Evolutionary conservation across 2,329 filamentous ascomycete genomes (phyloP), one percentile per base, ranked within the genome.

Genomic region (Orbilia javanica): DNA sequence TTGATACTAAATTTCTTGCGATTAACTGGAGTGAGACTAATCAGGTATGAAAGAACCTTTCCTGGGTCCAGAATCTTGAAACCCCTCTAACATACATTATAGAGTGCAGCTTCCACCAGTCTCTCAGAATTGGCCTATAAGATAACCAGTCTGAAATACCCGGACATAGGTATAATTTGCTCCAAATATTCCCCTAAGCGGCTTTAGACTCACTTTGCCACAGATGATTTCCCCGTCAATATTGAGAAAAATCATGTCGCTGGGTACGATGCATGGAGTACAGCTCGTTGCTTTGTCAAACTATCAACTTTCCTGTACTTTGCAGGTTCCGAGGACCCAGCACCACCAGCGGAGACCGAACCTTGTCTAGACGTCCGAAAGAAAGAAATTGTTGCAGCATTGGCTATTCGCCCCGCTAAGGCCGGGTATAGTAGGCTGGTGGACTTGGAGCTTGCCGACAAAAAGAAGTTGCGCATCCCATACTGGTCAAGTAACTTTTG

Each of bases 1-100:
- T 90, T 11, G 89, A 91, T 80, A 91, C 89, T 0, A 90, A 90
- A 79, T 89, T 88, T 79, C 85, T 91, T 80, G 86, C 87, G 0
- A 88, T 85, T 5, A 84, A 86, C 34, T 55, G 73, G 18, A 67
- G 80, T 44, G 50, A 36, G 1, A 2, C 31, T 11, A 53, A 57
- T 22, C n/a, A 18, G 34, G 11, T 73, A 65, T 42, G 55, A 70
- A 69, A 46, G 42, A 7, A 20, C 15, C 36, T 57, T 15, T 27
- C 29, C 13, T 31, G 15, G 4, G 5, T 42, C 10, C 13, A 29
- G 13, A 20, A 3, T 8, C 4, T 42, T 18, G 13, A 42, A 29
- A 13, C 7, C 2, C 15, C 36, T 62, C 63, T 79, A 65, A 79
- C 42, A 7, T 29, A n/a, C 13, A 25, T 46, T n/a, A 62, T 27